Evolutionary conservation across 805 yeast genomes (phyloP).

Genomic region (Lipomyces yamadae): DNA sequence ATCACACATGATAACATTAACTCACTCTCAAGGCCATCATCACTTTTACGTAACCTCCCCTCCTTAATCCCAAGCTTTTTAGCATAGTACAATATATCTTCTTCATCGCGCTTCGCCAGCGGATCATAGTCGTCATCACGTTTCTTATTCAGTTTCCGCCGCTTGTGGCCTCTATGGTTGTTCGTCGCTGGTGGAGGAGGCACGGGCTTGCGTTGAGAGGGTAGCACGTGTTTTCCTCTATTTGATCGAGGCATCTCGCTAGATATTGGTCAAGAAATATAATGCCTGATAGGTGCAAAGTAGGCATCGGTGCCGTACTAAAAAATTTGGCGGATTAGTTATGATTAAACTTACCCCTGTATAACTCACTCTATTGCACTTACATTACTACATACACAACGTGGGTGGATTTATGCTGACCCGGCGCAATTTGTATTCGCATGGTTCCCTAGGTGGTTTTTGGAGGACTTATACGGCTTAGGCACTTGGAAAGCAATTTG

Average conservation of each 20-base stretch:
- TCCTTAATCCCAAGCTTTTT: conserved; percentile 73
- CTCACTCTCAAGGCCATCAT: conserved; percentile 67
- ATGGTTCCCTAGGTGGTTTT: no score
- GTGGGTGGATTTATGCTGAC: no score
- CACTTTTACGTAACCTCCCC: conserved; percentile 52
- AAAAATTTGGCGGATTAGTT: neutral
- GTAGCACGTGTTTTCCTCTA: conserved; percentile 23
- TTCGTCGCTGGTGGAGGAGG: neutral
- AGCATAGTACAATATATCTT: conserved; percentile 81
- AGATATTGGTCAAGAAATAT: neutral
- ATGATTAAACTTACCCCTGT: neutral
- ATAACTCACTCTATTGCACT: neutral
- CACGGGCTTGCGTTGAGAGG: conserved; percentile 25
- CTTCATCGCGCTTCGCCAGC: conserved; percentile 64
- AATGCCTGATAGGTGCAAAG: neutral
- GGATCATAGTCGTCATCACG: conserved; percentile 46
- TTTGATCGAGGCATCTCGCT: conserved; percentile 19
- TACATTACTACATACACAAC: no score
- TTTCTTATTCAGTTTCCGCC: conserved; percentile 26
- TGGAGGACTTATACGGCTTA: neutral
- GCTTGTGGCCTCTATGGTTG: conserved; percentile 6
- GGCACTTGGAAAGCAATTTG: neutral
- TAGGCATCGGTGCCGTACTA: neutral
- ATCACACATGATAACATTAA: neutral
- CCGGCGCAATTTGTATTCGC: no score